Percentiles rank a stretch among this genome's conserved stretches.
Conservation (phyloP, 176 grass and related monocot species). For the Aegilops umbellulata region DNA sequence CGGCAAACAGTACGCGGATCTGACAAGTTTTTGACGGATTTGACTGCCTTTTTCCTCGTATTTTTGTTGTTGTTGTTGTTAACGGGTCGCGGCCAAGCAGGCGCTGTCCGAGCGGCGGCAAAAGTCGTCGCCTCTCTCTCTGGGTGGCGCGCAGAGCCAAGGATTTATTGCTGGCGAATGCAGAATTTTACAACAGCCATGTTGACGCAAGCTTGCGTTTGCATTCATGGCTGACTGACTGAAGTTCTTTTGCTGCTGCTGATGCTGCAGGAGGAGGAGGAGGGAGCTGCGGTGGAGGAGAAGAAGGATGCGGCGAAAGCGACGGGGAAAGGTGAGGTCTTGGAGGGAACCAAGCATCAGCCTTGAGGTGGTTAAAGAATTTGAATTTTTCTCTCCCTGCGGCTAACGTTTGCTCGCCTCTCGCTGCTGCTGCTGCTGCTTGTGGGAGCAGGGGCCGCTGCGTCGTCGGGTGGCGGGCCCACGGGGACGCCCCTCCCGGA, state of each 20-base stretch:
- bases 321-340: slow-evolving; percentile 57
- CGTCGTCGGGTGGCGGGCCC: slow-evolving; percentile 47
- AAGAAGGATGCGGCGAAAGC: slow-evolving; percentile 51
- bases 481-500: slow-evolving; percentile 57
- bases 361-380: slow-evolving; percentile 42
- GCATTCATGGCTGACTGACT: slow-evolving; percentile 19
- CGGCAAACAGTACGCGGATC: slow-evolving; percentile 49
- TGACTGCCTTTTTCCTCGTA: slow-evolving; percentile 42
- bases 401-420: slow-evolving; percentile 31
- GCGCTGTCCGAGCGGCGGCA: not conserved
- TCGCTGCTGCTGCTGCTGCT: slow-evolving; percentile 16
- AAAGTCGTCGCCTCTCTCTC: slow-evolving; percentile 40
- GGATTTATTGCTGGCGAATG: slow-evolving; percentile 10
- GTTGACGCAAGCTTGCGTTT: not conserved
- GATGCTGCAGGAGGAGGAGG: slow-evolving; percentile 33
- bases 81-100: not conserved
- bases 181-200: not conserved
- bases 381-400: slow-evolving; percentile 34
- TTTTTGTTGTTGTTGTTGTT: not conserved
- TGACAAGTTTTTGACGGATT: slow-evolving; percentile 53
- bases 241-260: slow-evolving; percentile 18
- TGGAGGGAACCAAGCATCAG: slow-evolving; percentile 58
- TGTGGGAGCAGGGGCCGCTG: slow-evolving; percentile 53
- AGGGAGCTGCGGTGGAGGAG: not conserved
- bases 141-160: not conserved